phyloP scores from a whole-genome alignment of 2,329 filamentous ascomycete genomes.

The Hypoxylon sp. region DNA sequence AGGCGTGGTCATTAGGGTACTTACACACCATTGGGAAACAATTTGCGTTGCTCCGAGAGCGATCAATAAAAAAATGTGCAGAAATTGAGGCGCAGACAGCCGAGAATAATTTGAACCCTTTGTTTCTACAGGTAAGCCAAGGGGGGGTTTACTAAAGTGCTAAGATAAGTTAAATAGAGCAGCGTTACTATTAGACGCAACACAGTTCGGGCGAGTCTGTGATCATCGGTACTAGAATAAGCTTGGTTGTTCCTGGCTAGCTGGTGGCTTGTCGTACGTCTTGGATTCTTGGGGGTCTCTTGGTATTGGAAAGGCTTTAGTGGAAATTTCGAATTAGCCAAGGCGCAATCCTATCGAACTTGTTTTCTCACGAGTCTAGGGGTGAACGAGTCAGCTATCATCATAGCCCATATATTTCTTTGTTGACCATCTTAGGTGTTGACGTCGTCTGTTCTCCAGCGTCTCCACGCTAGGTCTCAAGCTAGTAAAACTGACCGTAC shows the following conservation, averaged over 20 bases:
- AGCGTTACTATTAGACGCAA: slow-evolving; percentile 32
- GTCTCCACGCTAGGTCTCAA: slow-evolving; percentile 6
- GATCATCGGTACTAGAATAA: slow-evolving; percentile 12
- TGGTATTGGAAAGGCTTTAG: slow-evolving; percentile 11
- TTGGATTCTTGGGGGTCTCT: slow-evolving; percentile 27
- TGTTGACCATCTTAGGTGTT: slow-evolving; percentile 20
- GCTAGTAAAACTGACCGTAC: slow-evolving; percentile 13
- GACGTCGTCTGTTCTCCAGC: slow-evolving; percentile 31
- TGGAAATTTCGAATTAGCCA: slow-evolving; percentile 20
- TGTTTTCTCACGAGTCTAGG: slow-evolving; percentile 9
- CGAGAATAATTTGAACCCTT: slow-evolving; percentile 22
- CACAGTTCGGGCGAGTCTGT: slow-evolving; percentile 26
- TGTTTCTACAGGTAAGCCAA: slow-evolving; percentile 22
- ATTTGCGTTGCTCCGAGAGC: slow-evolving; percentile 30
- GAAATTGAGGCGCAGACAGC: slow-evolving; percentile 34
- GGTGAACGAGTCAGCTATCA: slow-evolving; percentile 15
- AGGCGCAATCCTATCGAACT: slow-evolving; percentile 10
- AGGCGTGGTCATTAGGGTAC: slow-evolving; percentile 19
- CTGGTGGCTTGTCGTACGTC: slow-evolving; percentile 23
- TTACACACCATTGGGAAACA: slow-evolving; percentile 42
- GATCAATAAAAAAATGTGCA: slow-evolving; percentile 30
- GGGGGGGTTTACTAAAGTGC: slow-evolving; percentile 26
- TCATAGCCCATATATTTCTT: slow-evolving; percentile 7
- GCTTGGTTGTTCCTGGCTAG: slow-evolving; percentile 31
- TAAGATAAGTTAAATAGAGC: slow-evolving; percentile 12